phyloP scores from a whole-genome alignment of 495 filamentous ascomycete species.

The Penicillium coffeae region DNA sequence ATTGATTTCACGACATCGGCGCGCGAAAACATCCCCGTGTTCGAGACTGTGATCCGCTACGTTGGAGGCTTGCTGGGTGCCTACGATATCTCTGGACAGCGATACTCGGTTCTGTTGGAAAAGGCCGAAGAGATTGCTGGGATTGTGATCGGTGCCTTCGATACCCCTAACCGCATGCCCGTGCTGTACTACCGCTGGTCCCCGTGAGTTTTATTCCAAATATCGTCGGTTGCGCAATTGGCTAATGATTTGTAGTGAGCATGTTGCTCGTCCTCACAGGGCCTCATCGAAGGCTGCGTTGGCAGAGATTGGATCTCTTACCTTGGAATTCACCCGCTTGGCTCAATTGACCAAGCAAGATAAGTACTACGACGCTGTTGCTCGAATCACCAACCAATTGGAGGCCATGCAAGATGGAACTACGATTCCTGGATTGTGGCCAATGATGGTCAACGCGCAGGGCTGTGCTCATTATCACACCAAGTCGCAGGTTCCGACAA shows the following conservation, averaged over 20 bases:
- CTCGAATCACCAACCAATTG: constrained; percentile 83
- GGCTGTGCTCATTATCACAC: constrained; percentile 49
- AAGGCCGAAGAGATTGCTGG: constrained; percentile 89
- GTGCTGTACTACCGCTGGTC: constrained; percentile 82
- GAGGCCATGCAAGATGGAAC: constrained; percentile 75
- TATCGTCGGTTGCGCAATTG: neutral
- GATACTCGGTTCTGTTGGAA: constrained; percentile 66
- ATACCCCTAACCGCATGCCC: constrained; percentile 96
- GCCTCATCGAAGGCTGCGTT: constrained; percentile 61
- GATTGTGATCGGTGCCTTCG: constrained; percentile 86
- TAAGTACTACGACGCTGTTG: constrained; percentile 93
- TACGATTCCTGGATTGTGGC: constrained; percentile 79
- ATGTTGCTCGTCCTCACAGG: constrained; percentile 60
- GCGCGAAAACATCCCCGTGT: constrained; percentile 67
- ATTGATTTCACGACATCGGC: constrained; percentile 85
- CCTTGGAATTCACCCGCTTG: constrained; percentile 92
- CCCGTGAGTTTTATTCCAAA: constrained; percentile 48
- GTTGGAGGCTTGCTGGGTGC: constrained; percentile 78
- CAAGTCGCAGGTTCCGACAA: too few relatives aligned
- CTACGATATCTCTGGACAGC: constrained; percentile 72
- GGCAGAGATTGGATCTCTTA: constrained; percentile 85
- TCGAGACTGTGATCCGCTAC: constrained; percentile 86
- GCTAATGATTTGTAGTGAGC: constrained; percentile 36
- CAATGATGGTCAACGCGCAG: constrained; percentile 72
- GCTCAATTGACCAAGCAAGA: constrained; percentile 83